phyloP scores from a whole-genome alignment of 1,284 basidiomycete genomes.

The Mycosarcoma maydis region DNA sequence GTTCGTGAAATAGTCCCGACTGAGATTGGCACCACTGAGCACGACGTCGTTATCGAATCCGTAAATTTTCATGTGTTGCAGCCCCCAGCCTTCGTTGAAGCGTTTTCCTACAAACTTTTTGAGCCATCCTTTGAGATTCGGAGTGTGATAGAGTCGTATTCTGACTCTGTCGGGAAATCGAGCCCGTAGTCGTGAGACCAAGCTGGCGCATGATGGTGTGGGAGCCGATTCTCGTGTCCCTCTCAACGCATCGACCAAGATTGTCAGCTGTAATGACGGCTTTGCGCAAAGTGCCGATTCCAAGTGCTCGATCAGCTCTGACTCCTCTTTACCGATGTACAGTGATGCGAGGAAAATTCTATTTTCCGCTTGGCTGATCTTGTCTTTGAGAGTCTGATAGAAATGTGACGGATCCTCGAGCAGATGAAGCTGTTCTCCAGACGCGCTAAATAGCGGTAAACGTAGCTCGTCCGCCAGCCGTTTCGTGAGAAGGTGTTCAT shows the following conservation, averaged over 20 bases:
- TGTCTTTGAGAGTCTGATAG: conserved; percentile 36
- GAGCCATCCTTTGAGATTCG: conserved; percentile 79
- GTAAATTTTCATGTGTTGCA: conserved; percentile 98
- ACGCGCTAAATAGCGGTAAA: conserved; percentile 41
- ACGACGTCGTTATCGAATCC: conserved; percentile 90
- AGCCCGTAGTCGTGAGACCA: conserved; percentile 50
- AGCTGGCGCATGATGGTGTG: conserved; percentile 69
- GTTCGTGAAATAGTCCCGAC: conserved; percentile 91
- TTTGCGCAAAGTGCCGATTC: conserved; percentile 68
- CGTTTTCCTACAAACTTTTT: conserved; percentile 84
- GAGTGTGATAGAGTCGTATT: conserved; percentile 79
- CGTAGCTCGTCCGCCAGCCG: conserved; percentile 18
- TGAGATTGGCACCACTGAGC: conserved; percentile 95
- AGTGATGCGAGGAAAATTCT: conserved; percentile 59
- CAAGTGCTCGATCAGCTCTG: conserved; percentile 46
- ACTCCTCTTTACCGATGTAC: conserved; percentile 61
- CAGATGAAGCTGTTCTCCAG: conserved; percentile 33
- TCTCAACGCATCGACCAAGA: conserved; percentile 88
- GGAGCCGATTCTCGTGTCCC: conserved; percentile 82
- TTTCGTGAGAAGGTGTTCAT: conserved; percentile 24
- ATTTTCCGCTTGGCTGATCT: conserved; percentile 34
- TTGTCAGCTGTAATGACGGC: conserved; percentile 75
- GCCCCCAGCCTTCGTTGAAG: conserved; percentile 97
- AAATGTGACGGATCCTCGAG: conserved; percentile 40
- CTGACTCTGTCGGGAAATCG: conserved; percentile 79